Evolutionary conservation across 495 filamentous ascomycete species (phyloP).

Genomic region (Neurospora tetrasperma): DNA sequence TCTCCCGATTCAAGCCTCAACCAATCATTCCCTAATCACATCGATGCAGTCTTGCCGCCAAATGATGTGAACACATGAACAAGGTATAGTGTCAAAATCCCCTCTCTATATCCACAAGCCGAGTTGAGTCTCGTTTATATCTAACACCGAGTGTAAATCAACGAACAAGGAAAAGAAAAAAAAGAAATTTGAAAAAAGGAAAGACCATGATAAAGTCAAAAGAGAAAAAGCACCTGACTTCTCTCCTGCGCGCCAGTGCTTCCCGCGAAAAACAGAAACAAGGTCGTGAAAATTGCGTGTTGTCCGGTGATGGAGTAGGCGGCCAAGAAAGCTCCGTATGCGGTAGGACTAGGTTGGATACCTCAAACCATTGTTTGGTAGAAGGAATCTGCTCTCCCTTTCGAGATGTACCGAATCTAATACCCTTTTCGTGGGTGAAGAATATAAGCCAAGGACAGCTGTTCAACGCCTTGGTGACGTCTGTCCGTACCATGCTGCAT

Average conservation of each 20-base stretch:
- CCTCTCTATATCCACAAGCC: neutral
- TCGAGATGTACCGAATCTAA: neutral
- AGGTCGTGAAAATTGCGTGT: neutral
- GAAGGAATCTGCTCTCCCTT: neutral
- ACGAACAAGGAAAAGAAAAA: neutral
- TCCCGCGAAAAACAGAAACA: constrained; percentile 1
- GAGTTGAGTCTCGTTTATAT: neutral
- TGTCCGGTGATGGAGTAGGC: neutral
- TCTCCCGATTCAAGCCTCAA: neutral
- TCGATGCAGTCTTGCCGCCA: neutral
- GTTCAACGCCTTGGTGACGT: neutral
- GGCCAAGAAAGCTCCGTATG: neutral
- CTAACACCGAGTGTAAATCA: neutral
- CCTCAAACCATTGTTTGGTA: neutral
- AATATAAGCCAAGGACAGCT: neutral
- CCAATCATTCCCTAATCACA: neutral
- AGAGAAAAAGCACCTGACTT: neutral
- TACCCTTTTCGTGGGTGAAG: neutral
- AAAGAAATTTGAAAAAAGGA: too few species aligned
- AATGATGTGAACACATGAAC: neutral
- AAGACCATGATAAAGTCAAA: neutral
- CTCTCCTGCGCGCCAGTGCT: neutral
- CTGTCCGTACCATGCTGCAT: neutral
- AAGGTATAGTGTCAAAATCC: neutral
- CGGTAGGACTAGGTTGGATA: neutral